Percentiles rank a stretch among this genome's conserved stretches.
These are phyloP conservation scores for Fusarium bulbicola DNA, from an alignment of 2,329 filamentous ascomycete species.

Conservation along the genomic window DNA sequence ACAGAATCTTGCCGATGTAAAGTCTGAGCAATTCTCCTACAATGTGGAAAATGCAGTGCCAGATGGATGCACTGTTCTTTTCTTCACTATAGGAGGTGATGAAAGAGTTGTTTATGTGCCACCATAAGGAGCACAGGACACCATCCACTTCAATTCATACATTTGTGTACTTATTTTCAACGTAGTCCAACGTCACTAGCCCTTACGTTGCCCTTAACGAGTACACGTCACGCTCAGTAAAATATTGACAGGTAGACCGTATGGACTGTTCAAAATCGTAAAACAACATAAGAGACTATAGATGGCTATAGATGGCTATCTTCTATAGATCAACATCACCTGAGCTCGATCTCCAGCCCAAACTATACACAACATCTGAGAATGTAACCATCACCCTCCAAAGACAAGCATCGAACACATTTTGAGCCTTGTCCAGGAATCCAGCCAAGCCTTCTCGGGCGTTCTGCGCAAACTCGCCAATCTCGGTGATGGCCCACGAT, in stretches of 20 bases:
- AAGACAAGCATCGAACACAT: constrained; percentile 1
- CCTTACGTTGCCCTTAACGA: rapidly evolving
- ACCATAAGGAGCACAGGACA: neutral
- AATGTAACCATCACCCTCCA: constrained; percentile 4
- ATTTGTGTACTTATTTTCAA: neutral
- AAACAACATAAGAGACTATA: neutral
- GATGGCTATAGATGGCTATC: no score
- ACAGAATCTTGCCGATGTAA: neutral
- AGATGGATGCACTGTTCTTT: neutral
- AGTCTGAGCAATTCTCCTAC: neutral
- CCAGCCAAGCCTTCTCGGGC: neutral
- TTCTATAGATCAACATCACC: neutral
- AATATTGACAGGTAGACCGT: neutral
- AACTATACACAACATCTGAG: neutral
- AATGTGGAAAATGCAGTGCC: neutral
- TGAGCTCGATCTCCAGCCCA: neutral
- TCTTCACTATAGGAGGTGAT: neutral
- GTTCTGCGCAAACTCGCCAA: neutral
- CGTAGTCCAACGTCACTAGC: neutral
- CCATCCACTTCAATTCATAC: neutral
- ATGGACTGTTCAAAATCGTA: neutral
- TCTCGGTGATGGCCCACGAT: neutral
- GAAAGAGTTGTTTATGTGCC: neutral
- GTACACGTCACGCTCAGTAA: neutral
- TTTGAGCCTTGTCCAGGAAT: constrained; percentile 3